Conservation (phyloP, 2,329 filamentous ascomycete species). For the Fusarium sp. region DNA sequence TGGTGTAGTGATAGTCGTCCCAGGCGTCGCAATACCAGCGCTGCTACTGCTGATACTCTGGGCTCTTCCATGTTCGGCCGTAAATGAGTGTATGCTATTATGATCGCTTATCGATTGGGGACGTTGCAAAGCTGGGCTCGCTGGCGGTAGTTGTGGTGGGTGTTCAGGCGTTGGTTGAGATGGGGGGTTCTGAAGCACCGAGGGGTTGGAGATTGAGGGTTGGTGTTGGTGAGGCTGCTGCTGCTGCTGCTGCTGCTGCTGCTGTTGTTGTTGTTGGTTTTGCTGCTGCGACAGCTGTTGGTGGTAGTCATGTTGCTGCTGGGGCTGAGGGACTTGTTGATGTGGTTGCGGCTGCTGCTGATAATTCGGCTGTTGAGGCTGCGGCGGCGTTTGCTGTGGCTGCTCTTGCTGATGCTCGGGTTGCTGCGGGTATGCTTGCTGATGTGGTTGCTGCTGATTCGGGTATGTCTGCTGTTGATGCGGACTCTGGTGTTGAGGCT, state of each 20-base stretch:
- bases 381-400: not conserved
- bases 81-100: constrained; percentile 8
- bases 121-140: constrained; percentile 2
- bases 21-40: constrained; percentile 15
- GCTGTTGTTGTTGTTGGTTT: constrained; percentile 3
- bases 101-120: constrained; percentile 12
- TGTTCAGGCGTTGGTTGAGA: not conserved
- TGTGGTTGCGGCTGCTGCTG: not conserved
- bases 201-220: not conserved
- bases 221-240: not conserved
- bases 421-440: not conserved
- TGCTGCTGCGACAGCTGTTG: not conserved
- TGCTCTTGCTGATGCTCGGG: not conserved
- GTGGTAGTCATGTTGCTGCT: not conserved
- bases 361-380: not conserved
- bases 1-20: constrained; percentile 20
- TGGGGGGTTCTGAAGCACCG: not conserved
- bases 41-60: constrained; percentile 27
- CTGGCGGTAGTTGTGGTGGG: constrained; percentile 1
- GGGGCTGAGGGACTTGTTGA: not conserved
- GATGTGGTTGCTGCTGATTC: not conserved
- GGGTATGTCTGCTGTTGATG: not conserved
- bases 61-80: constrained; percentile 9
- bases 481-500: not conserved
- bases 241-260: not conserved